These are phyloP conservation scores for Raffaelea ambrosiae DNA, from an alignment of 2,329 filamentous ascomycete species.

Conservation along the genomic window DNA sequence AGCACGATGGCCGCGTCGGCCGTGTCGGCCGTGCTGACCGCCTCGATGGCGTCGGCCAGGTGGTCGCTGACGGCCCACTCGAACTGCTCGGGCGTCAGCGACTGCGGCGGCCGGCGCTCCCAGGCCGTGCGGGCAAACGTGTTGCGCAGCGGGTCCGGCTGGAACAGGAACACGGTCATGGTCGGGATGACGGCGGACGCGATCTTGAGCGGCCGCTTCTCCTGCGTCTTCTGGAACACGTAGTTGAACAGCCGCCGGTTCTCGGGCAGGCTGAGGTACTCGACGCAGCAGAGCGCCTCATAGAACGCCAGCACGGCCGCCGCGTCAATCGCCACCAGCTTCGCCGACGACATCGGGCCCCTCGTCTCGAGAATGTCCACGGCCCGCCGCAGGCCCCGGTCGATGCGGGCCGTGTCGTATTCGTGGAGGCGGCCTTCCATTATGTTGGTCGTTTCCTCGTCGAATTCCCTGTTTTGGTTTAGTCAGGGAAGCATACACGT, in stretches of 20 bases:
- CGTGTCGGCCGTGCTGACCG: constrained; percentile 44
- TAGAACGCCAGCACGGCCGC: constrained; percentile 73
- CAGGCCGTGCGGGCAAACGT: constrained; percentile 63
- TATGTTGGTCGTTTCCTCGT: constrained; percentile 27
- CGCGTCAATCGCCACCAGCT: constrained; percentile 38
- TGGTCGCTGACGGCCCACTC: constrained; percentile 78
- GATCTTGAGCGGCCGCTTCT: constrained; percentile 69
- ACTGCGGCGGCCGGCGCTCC: constrained; percentile 52
- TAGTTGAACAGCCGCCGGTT: constrained; percentile 60
- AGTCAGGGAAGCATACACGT: too few relatives aligned
- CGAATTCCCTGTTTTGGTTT: constrained; percentile 26
- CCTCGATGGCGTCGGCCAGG: constrained; percentile 57
- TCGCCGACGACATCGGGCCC: constrained; percentile 35
- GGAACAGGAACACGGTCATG: constrained; percentile 79
- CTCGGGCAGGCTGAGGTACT: constrained; percentile 56
- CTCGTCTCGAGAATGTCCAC: constrained; percentile 38
- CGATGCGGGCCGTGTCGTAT: constrained; percentile 25
- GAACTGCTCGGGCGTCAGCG: constrained; percentile 65
- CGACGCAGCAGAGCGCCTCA: constrained; percentile 77
- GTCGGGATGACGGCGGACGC: constrained; percentile 66
- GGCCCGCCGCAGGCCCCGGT: constrained; percentile 36
- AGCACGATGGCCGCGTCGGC: constrained; percentile 45
- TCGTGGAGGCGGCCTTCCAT: constrained; percentile 31
- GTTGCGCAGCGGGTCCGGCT: constrained; percentile 53
- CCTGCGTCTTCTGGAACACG: constrained; percentile 74